These are phyloP conservation scores for Metschnikowia proteae DNA, from an alignment of 805 yeast genomes.

Conservation along the genomic window DNA sequence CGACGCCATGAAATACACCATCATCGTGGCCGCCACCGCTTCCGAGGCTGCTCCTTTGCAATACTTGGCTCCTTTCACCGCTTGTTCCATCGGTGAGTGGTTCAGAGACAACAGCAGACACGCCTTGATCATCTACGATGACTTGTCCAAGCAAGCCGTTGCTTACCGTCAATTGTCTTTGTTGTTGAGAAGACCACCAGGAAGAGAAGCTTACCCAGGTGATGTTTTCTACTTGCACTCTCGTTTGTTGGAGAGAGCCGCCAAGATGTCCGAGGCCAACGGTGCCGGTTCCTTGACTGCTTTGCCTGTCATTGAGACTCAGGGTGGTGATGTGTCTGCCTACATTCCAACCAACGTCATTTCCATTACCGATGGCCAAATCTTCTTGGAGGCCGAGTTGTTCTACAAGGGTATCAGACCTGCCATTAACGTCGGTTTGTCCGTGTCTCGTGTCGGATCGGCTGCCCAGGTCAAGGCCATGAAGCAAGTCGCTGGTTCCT, in stretches of 20 bases:
- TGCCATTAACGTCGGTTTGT: conserved; percentile 99
- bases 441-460: conserved; percentile 99
- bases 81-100: conserved; percentile 99
- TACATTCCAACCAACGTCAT: conserved; percentile 97
- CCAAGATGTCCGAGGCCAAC: conserved; percentile 84
- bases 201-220: conserved; percentile 97
- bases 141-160: conserved; percentile 98
- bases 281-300: conserved; percentile 97
- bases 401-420: conserved; percentile 99
- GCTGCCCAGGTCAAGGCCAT: conserved; percentile 99
- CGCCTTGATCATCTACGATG: conserved; percentile 95
- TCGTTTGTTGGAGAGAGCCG: conserved; percentile 94
- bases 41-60: conserved; percentile 99
- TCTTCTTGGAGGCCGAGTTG: conserved; percentile 98
- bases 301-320: conserved; percentile 94
- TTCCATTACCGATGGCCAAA: conserved; percentile 97
- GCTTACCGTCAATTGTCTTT: conserved; percentile 99
- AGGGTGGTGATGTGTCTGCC: conserved; percentile 99
- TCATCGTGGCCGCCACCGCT: conserved; percentile 99
- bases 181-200: conserved; percentile 95
- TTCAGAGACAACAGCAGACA: conserved; percentile 99
- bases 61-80: conserved; percentile 99
- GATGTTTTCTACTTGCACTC: conserved; percentile 95
- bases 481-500: conserved; percentile 99
- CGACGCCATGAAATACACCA: conserved; percentile 96